Evolutionary conservation across 75 land plant species (phyloP), one percentile per base, ranked within the genome.

Genomic region (Azolla pinnata): DNA sequence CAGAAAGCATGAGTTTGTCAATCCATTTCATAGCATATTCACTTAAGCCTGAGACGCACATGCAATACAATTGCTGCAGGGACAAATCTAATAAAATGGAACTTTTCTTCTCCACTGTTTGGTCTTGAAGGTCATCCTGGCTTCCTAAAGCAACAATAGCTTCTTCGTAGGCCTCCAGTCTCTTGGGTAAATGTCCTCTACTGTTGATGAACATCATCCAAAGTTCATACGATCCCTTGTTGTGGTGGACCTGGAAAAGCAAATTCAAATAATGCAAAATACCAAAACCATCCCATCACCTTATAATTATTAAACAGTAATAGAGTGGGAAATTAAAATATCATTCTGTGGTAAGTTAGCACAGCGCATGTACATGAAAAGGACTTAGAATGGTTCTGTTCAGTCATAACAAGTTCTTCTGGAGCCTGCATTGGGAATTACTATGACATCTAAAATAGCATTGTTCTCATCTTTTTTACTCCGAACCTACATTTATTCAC

Each of bases 141-240:
- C 35, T 58, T 62, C 75, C 75, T 14, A 90, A 61, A 29, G 60
- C 40, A 9, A 62, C 25, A 5, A 91, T 55, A 27, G 95, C 86
- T 33, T 56, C 28, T 16, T 78, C 59, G 67, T 84, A 91, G 53
- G 89, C 79, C 44, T 67, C 70, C 64, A 84, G 55, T 26, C 74
- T 72, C 31, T 69, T 63, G 51, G 48, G 33, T 14, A 82, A 64
- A 17, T 62, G 60, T 21, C 47, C 50, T 30, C 89, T 62, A 54
- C 89, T 87, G 57, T 84, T 80, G 23, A 87, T 79, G 62, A 69
- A 87, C 78, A 91, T 66, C 34, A 83, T 78, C 97, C 95, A 87
- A n/a, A 91, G 77, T 62, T 82, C 95, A 72, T 88, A 91, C 25
- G 86, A 88, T 31, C 61, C 57, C 67, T 72, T 60, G 28, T 75